Percentiles rank a stretch among this genome's conserved stretches.
Conservation (phyloP, 306 rosid genomes). For the Casuarina equisetifolia region DNA sequence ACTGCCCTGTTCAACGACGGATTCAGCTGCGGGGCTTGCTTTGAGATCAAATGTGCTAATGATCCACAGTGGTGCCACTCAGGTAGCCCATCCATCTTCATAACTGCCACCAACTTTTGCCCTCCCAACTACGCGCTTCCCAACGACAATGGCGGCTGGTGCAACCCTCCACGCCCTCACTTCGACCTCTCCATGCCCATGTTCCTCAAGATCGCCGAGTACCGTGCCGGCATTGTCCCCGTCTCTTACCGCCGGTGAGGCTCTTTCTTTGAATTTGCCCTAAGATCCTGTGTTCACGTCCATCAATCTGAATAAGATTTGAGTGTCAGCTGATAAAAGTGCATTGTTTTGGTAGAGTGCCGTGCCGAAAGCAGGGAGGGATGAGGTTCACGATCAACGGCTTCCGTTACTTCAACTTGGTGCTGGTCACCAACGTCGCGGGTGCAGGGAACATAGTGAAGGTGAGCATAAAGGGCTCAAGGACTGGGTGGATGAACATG, state of each 20-base stretch:
- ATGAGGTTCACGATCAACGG: slow-evolving; percentile 81
- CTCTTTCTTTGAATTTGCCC: background rate
- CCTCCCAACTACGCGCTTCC: slow-evolving; percentile 67
- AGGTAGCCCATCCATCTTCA: slow-evolving; percentile 68
- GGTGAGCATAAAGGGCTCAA: slow-evolving; percentile 63
- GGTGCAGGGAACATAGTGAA: slow-evolving; percentile 74
- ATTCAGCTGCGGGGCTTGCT: slow-evolving; percentile 77
- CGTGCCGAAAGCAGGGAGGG: slow-evolving; percentile 75
- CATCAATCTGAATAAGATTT: slow-evolving; percentile 29
- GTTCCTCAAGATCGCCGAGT: slow-evolving; percentile 2
- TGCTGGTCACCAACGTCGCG: slow-evolving; percentile 75
- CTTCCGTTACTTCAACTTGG: slow-evolving; percentile 73
- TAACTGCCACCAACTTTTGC: slow-evolving; percentile 83
- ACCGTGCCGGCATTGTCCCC: slow-evolving; percentile 88
- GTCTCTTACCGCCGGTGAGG: slow-evolving; percentile 71
- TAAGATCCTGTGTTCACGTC: background rate
- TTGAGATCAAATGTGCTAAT: slow-evolving; percentile 60
- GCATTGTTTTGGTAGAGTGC: slow-evolving; percentile 42
- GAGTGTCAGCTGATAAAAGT: background rate
- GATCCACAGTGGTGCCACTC: slow-evolving; percentile 79
- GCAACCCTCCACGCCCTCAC: slow-evolving; percentile 61
- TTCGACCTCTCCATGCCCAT: no score
- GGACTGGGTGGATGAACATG: slow-evolving; percentile 70
- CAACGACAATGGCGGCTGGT: slow-evolving; percentile 87
- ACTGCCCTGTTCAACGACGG: slow-evolving; percentile 80